Evolutionary conservation across 2,329 filamentous ascomycete species (phyloP), one percentile per base, ranked within the genome.

Genomic region (Rutstroemia sp.): DNA sequence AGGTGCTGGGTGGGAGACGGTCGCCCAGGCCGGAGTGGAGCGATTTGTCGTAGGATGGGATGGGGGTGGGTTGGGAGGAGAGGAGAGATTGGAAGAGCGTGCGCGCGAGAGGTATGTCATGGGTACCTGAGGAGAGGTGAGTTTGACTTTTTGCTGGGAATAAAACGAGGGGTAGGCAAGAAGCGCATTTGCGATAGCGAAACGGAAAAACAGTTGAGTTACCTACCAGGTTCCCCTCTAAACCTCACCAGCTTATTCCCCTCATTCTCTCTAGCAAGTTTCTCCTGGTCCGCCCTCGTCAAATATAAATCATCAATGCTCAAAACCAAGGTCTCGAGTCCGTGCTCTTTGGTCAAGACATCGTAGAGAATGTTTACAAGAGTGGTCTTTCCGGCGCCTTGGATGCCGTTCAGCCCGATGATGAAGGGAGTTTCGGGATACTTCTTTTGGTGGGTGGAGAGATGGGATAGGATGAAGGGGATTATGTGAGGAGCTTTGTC

Each of bases 361-460:
- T 71, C 64, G 59, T 76, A 79, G 45, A 95, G 79, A 4, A 80
- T 77, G 39, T 78, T 78, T 39, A 92, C 91, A 66, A 96, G 80
- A 12, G 92, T 95, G 3, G 92, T 95, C 75, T 97, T 96, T 63
- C 92, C 92, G 39, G 89, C 87, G 59, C 92, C 92, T 73, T 96
- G 92, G 27, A 96, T 83, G 59, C 92, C 92, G 66, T 95, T 95
- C 66, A 97, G 80, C 48, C 91, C 92, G 61, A 96, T 79, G 70
- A 96, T 83, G 71, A 96, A 88, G 27, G 91, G 90, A 19, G 44
- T 23, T 8, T 21, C 1, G 14, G 44, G 44, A 16, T 25, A 52
- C 74, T 21, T 63, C 53, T 54, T 60, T 41, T 67, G 68, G 41
- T 59, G 73, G 74, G 68, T 86, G 80, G 38, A 70, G 61, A 90